These are phyloP conservation scores for Thinopyrum elongatum DNA, from an alignment of 176 grass and related monocot genomes.

Conservation along the genomic window DNA sequence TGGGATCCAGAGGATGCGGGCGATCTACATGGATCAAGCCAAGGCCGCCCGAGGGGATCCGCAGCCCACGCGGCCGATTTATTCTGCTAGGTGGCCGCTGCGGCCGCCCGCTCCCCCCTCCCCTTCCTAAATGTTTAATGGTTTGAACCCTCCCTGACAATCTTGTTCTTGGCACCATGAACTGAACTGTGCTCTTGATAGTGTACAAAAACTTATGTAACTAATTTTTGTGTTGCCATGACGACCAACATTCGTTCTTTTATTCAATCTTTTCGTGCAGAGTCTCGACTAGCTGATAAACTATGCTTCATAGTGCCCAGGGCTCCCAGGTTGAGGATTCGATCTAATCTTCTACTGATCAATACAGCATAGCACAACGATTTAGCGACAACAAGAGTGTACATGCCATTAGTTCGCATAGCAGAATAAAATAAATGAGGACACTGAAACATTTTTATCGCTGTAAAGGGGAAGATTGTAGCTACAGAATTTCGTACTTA, in stretches of 20 bases:
- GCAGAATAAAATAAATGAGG: background rate
- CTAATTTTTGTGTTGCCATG: no score
- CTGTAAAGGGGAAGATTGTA: background rate
- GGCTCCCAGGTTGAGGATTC: slow-evolving; percentile 2
- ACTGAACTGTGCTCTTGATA: slow-evolving; percentile 17
- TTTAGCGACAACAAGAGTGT: background rate
- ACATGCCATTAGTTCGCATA: slow-evolving; percentile 31
- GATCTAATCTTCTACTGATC: slow-evolving; percentile 12
- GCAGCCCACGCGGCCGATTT: no score
- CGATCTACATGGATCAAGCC: no score
- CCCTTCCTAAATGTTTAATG: slow-evolving; percentile 90
- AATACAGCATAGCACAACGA: background rate
- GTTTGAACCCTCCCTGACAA: slow-evolving; percentile 31
- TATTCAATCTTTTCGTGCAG: slow-evolving; percentile 42
- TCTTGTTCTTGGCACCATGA: background rate
- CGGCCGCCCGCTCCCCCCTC: no score
- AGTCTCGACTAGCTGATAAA: slow-evolving; percentile 74
- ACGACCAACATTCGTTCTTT: background rate
- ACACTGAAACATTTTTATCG: background rate
- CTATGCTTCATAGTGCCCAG: slow-evolving; percentile 37
- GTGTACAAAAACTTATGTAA: background rate
- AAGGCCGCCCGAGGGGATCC: no score
- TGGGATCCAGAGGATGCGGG: no score
- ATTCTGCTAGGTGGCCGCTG: no score
- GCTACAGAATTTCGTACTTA: background rate